phyloP scores from a whole-genome alignment of 495 filamentous ascomycete genomes.

The Penicillium roqueforti region DNA sequence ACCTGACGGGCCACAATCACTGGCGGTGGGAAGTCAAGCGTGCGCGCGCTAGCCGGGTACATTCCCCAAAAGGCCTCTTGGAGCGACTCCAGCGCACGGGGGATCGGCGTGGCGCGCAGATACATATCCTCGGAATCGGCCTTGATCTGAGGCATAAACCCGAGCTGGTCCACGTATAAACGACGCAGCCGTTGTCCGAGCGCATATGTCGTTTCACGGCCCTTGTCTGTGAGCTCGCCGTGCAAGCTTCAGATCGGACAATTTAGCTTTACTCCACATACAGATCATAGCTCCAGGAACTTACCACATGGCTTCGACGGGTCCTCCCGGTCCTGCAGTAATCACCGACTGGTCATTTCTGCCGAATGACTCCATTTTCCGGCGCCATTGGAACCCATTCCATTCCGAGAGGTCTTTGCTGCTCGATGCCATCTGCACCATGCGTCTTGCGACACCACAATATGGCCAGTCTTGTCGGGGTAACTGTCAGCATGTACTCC shows the following conservation, averaged over 20 bases:
- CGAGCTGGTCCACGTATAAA: constrained; percentile 84
- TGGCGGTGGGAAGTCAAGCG: constrained; percentile 59
- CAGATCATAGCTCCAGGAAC: background rate
- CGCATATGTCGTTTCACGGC: constrained; percentile 75
- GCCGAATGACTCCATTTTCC: constrained; percentile 78
- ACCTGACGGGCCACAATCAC: constrained; percentile 70
- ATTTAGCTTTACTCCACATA: background rate
- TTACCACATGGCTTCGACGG: constrained; percentile 73
- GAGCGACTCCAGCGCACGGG: constrained; percentile 79
- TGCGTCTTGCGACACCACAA: constrained; percentile 68
- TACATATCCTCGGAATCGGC: constrained; percentile 68
- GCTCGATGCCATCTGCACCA: constrained; percentile 66
- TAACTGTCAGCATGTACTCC: constrained; percentile 15
- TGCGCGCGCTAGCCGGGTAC: constrained; percentile 71
- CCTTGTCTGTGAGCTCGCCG: constrained; percentile 84
- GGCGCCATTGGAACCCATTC: constrained; percentile 68
- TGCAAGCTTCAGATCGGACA: constrained; percentile 50
- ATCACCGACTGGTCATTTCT: constrained; percentile 63
- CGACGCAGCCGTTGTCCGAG: constrained; percentile 73
- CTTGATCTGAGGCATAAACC: constrained; percentile 72
- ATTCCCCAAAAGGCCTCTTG: constrained; percentile 88
- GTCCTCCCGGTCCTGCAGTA: constrained; percentile 59
- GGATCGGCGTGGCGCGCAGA: constrained; percentile 79
- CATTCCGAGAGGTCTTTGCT: constrained; percentile 55
- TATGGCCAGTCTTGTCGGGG: constrained; percentile 75